Conservation (phyloP, 495 filamentous ascomycete species). For the Corynascus novoguineensis region DNA sequence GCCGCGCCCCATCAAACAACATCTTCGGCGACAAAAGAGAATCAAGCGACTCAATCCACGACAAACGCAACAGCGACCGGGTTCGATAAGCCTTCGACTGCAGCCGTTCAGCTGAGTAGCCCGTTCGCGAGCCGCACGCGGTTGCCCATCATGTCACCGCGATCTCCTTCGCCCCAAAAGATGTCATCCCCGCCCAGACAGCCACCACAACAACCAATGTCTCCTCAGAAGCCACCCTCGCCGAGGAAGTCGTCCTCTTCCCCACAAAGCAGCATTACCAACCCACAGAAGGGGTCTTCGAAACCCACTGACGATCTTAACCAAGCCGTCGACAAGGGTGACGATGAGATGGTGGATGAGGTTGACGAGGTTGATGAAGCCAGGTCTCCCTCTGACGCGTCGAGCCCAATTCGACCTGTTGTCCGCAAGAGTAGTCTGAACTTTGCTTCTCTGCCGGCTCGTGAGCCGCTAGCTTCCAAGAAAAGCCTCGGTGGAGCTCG, state of each 20-base stretch:
- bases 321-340: constrained; percentile 2
- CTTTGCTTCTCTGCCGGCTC: constrained; percentile 85
- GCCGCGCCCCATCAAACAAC: constrained; percentile 28
- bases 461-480: constrained; percentile 77
- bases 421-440: constrained; percentile 89
- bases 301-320: constrained; percentile 18
- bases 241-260: constrained; percentile 20
- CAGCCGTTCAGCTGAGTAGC: constrained; percentile 14
- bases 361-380: constrained; percentile 46
- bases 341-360: constrained; percentile 38
- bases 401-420: constrained; percentile 45
- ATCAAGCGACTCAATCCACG: constrained; percentile 31
- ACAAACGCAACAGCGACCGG: constrained; percentile 9
- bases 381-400: constrained; percentile 44
- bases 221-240: constrained; percentile 19
- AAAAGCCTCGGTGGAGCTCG: constrained; percentile 65
- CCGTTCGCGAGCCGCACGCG: constrained; percentile 12
- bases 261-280: constrained; percentile 3
- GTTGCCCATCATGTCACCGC: constrained; percentile 24
- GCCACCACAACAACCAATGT: constrained; percentile 5
- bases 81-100: constrained; percentile 14
- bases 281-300: constrained; percentile 14
- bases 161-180: constrained; percentile 25
- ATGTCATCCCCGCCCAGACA: constrained; percentile 18
- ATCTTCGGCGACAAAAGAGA: constrained; percentile 65